Evolutionary conservation across 2,329 filamentous ascomycete species (phyloP), one percentile per base, ranked within the genome.

Genomic region (Eutypella sp.): DNA sequence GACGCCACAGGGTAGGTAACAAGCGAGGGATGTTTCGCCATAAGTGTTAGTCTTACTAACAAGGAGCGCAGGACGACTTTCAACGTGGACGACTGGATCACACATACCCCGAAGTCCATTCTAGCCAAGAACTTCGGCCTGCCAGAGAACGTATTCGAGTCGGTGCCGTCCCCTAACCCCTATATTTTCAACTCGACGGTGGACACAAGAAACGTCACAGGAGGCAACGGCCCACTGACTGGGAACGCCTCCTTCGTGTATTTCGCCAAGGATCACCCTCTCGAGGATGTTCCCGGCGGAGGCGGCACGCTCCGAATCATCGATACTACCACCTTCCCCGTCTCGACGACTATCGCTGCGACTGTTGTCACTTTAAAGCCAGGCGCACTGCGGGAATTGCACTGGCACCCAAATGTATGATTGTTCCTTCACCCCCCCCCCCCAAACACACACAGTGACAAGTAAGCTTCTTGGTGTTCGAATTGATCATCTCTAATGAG

Each of bases 81-180:
- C 70, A 84, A 81, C 66, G 72, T 87, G 20, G 82, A 83, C 51
- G 83, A 87, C 66, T 87, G 83, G 83, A 71, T 87, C 29, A 67
- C 75, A 0, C 82, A 85, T 57, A 87, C 82, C 0, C 83, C 84
- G 0, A 78, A 75, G 42, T 67, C 70, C 1, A 71, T 87, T 38
- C 68, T 87, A 0, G 82, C 82, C 29, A 85, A 84, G 67, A 87
- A 86, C 67, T 86, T 87, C 52, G 80, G 81, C 19, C 72, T 87
- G 18, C 70, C 78, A 41, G 70, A 73, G 19, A 74, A 74, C 0
- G 72, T 82, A 39, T 86, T 87, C 50, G 70, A 77, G 51, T 71
- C 70, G 6, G 67, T 85, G 19, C 82, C 81, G 0, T 57, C 69
- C 1, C 69, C 73, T 1, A 77, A 78, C 54, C 82, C 81, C 0